Base-by-base conservation (phyloP, 495 filamentous ascomycete species). In the Jackrogersella multiformis region DNA sequence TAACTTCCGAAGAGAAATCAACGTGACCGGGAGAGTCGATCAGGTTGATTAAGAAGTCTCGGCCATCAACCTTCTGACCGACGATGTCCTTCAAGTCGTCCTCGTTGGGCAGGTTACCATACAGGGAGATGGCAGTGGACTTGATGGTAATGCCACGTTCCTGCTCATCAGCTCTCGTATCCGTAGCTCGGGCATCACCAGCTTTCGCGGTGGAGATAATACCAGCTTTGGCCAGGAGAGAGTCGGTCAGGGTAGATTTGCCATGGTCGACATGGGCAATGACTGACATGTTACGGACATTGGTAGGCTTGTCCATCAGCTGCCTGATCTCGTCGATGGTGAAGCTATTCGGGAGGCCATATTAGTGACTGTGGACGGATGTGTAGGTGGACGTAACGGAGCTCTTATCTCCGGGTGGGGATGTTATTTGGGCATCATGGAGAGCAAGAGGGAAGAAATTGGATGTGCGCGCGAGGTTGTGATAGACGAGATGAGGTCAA, bases 231-330 rank as follows among this genome's bases (percentile, higher is more conserved):
- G 96, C 92, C 77, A 99, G 90, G 74, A 99, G 93, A 72, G 95
- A 97, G 82, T 99, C 95, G 87, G 93, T 97, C 73, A 99, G 87
- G 76, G 95, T 99, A 74, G 95, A 99, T 84, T 99, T 99, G 85
- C 95, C 95, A 88, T 99, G 95, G 86, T 99, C 95, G 87, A 99
- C 93, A 85, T 99, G 95, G 80, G 95, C 95, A 91, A 99, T 99
- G 81, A 99, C 95, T 84, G 95, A 97, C 96, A 98, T 99, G 78
- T 82, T 82, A 82, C 95, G 92, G 87, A 98, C 95, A 86, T 99
- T 99, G 77, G 89, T 90, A 83, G 90, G 88, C 80, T 91, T 91
- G 92, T 97, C 94, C 95, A 99, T 99, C 84, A 99, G 88, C 68
- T 71, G 77, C 83, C 95, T 92, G 87, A 99, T 92, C 89, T 97